These are phyloP conservation scores for Parascedosporium putredinis DNA, from an alignment of 2,329 filamentous ascomycete genomes.

Conservation along the genomic window DNA sequence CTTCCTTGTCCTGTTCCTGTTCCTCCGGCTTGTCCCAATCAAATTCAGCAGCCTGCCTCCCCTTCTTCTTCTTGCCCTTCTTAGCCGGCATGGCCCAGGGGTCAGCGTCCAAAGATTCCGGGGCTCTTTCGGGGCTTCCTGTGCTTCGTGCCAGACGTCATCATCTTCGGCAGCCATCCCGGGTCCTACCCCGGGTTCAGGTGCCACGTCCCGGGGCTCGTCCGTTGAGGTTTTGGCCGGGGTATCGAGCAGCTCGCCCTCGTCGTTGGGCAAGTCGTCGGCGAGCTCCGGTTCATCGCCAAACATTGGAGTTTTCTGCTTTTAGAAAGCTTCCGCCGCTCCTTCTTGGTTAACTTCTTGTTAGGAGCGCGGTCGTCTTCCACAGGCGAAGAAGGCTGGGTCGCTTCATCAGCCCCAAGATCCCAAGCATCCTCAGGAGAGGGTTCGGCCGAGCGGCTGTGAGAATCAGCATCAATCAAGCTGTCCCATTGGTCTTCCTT, in stretches of 20 bases:
- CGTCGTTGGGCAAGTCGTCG: neutral
- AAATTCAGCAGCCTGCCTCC: neutral
- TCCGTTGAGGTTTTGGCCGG: neutral
- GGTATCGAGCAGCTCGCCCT: neutral
- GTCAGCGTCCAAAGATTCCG: neutral
- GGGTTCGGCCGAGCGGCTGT: neutral
- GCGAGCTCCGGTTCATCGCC: neutral
- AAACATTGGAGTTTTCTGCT: slow-evolving; percentile 8
- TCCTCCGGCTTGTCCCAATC: neutral
- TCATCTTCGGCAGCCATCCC: neutral
- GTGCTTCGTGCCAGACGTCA: slow-evolving; percentile 7
- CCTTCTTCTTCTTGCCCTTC: slow-evolving; percentile 9
- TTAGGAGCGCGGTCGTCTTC: neutral
- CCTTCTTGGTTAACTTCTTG: slow-evolving; percentile 8
- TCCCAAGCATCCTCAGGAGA: neutral
- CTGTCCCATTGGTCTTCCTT: neutral
- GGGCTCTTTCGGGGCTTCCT: slow-evolving; percentile 2
- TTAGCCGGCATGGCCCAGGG: neutral
- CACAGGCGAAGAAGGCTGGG: neutral
- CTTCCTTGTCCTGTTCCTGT: neutral
- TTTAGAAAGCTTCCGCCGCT: slow-evolving; percentile 8
- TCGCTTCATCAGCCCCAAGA: neutral
- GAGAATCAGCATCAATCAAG: neutral
- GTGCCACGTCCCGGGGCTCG: neutral
- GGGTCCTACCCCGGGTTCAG: slow-evolving; percentile 21